Evolutionary conservation across 306 rosid genomes (phyloP).

Genomic region (Castanopsis chinensis): DNA sequence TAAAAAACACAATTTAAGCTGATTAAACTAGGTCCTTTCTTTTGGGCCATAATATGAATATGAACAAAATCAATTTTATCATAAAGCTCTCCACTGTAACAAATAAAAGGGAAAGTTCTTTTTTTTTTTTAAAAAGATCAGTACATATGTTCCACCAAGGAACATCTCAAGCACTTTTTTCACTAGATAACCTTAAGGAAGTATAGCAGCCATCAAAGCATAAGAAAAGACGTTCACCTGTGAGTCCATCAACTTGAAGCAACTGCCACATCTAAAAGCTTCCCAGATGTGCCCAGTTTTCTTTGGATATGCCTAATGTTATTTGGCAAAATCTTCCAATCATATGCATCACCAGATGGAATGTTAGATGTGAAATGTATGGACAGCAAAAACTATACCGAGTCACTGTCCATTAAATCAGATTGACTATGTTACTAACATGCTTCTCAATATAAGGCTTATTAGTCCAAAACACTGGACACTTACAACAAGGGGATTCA

Average conservation of each 20-base stretch:
- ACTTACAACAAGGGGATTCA: neutral
- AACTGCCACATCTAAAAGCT: neutral
- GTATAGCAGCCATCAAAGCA: neutral
- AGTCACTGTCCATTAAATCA: neutral
- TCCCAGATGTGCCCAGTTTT: neutral
- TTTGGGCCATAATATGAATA: neutral
- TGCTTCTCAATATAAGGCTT: neutral
- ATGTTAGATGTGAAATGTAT: neutral
- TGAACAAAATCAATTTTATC: neutral
- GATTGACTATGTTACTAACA: neutral
- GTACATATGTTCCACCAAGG: neutral
- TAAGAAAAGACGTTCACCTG: constrained; percentile 7
- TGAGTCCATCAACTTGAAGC: neutral
- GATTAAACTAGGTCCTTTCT: neutral
- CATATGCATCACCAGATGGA: neutral
- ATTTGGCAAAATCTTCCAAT: constrained; percentile 3
- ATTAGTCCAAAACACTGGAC: constrained; percentile 3
- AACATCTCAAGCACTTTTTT: neutral
- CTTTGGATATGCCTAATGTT: neutral
- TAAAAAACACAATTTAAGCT: neutral
- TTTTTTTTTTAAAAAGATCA: neutral
- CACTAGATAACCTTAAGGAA: neutral
- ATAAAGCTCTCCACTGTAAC: neutral
- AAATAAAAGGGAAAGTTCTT: neutral
- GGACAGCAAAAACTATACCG: neutral